Percentiles rank a stretch among this genome's conserved stretches.
phyloP scores from a whole-genome alignment of 2,329 filamentous ascomycete species.

The Claviceps lovelessii region DNA sequence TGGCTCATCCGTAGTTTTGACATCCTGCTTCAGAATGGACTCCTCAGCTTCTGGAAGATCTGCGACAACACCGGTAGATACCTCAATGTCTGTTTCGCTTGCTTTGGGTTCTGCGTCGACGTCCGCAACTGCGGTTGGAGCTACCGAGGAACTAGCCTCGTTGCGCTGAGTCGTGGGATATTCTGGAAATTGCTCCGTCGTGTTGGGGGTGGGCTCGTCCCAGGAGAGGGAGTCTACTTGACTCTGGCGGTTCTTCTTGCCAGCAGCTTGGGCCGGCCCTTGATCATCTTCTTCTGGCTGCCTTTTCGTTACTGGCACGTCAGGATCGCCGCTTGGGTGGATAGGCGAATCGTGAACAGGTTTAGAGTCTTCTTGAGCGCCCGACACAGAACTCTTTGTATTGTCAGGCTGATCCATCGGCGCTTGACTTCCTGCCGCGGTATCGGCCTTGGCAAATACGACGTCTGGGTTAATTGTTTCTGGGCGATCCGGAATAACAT shows the following conservation, averaged over 20 bases:
- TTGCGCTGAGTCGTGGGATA: not conserved
- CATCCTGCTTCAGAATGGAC: not conserved
- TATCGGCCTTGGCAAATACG: not conserved
- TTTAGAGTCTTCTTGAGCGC: not conserved
- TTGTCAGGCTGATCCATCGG: not conserved
- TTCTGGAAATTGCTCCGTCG: not conserved
- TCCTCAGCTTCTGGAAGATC: not conserved
- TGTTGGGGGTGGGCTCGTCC: not conserved
- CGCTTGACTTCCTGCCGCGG: not conserved
- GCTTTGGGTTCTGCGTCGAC: not conserved
- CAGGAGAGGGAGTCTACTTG: conserved; percentile 4
- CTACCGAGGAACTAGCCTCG: not conserved
- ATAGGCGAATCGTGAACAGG: not conserved
- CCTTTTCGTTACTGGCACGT: conserved; percentile 1
- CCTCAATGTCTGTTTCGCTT: not conserved
- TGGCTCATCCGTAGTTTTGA: not conserved
- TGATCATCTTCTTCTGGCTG: conserved; percentile 7
- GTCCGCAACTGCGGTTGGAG: not conserved
- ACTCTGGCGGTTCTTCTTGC: conserved; percentile 8
- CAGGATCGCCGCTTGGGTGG: not conserved
- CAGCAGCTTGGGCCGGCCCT: conserved; percentile 2
- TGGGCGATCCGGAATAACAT: not conserved
- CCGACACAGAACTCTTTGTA: conserved; percentile 1
- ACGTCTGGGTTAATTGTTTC: not conserved
- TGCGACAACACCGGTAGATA: not conserved